Evolutionary conservation across 2,329 filamentous ascomycete species (phyloP), one percentile per base, ranked within the genome.

Genomic region (Apiospora marii): DNA sequence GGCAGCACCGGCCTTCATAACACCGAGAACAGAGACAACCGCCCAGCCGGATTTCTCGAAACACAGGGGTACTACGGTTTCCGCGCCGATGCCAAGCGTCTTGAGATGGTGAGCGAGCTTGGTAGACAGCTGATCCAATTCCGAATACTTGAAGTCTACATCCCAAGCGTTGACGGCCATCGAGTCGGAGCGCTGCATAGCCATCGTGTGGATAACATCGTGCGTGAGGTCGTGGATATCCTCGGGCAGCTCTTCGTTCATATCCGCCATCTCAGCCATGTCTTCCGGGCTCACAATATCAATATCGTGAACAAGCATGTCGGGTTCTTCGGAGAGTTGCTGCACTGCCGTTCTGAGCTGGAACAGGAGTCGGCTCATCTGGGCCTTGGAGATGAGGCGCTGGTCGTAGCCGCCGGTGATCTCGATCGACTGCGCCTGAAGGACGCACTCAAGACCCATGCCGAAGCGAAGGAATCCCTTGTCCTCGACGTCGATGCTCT

Each of bases 71-170:
- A 78, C 74, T 8, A 79, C 67, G 4, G 70, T 71, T 41, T 67
- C 73, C 1, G 69, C 71, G 13, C 68, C 70, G 22, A 73, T 37
- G 7, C 68, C 67, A 7, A 70, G 58, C 14, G 61, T 53, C 10
- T 43, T 43, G 7, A 81, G 74, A 27, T 75, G 72, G 6, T 22
- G 19, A 22, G 80, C 78, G 7, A 81, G 72, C 14, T 73, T 73
- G 24, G 72, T 73, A 10, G 79, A 75, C 10, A 75, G 67, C 14
- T 71, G 58, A 51, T 80, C 77, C 14, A 82, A 74, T 68, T 81
- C 74, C 7, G 72, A 70, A 69, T 82, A 81, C 0, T 79, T 79
- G 16, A 82, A 48, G 7, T 75, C 67, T 8, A 78, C 78, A 70
- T 83, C 81, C 78, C 78, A 74, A 72, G 77, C 53, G 27, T 43